Evolutionary conservation across 768 basidiomycete genomes (phyloP).

Genomic region (Hypsizygus marmoreus): DNA sequence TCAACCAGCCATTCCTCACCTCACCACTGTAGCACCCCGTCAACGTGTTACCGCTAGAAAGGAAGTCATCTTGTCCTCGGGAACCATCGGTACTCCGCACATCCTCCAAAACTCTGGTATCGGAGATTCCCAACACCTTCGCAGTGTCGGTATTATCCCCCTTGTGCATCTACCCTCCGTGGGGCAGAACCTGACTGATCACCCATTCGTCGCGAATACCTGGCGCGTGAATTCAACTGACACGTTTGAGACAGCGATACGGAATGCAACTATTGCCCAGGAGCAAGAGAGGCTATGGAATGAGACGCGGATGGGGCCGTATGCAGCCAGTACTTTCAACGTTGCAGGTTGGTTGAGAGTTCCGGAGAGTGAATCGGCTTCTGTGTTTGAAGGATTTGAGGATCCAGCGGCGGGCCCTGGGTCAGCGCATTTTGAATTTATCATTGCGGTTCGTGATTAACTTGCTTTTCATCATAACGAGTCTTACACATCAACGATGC

Average conservation of each 20-base stretch:
- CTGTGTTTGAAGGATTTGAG: slow-evolving; percentile 19
- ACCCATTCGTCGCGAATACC: slow-evolving; percentile 27
- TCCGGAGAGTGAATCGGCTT: slow-evolving; percentile 20
- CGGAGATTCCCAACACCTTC: slow-evolving; percentile 21
- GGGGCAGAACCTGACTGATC: slow-evolving; percentile 32
- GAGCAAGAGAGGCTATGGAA: slow-evolving; percentile 22
- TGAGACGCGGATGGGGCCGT: slow-evolving; percentile 18
- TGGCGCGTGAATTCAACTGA: slow-evolving; percentile 28
- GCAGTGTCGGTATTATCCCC: slow-evolving; percentile 19
- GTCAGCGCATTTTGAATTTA: slow-evolving; percentile 29
- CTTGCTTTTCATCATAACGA: neutral
- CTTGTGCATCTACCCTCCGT: slow-evolving; percentile 31
- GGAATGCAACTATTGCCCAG: slow-evolving; percentile 18
- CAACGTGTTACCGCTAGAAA: slow-evolving; percentile 25
- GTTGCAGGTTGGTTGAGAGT: slow-evolving; percentile 25
- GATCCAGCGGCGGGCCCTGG: slow-evolving; percentile 30
- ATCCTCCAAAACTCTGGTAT: slow-evolving; percentile 32
- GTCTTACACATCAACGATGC: neutral
- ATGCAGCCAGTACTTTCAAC: slow-evolving; percentile 20
- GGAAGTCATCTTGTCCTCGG: slow-evolving; percentile 35
- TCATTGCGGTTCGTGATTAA: slow-evolving; percentile 26
- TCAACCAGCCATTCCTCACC: neutral
- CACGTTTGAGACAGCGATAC: slow-evolving; percentile 25
- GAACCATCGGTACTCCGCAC: slow-evolving; percentile 30
- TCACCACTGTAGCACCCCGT: slow-evolving; percentile 10